A percentile compares a stretch with the other conserved stretches of the same genome.
These are phyloP conservation scores for Chaetomium cochliodes DNA, from an alignment of 495 filamentous ascomycete species.

Conservation along the genomic window DNA sequence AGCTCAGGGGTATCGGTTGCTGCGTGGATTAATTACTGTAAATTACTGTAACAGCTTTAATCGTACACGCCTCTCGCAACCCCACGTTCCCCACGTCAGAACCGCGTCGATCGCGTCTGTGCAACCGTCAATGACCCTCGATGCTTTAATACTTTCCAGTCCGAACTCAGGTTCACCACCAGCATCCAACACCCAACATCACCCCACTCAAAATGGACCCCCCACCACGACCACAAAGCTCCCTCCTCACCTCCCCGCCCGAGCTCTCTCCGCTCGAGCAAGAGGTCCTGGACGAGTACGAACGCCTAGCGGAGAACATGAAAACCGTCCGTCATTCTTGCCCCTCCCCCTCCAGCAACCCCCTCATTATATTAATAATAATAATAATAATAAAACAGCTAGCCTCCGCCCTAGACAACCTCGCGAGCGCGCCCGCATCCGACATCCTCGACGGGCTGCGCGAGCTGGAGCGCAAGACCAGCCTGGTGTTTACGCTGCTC, in stretches of 20 bases:
- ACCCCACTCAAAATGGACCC: constrained; percentile 33
- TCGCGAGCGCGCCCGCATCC: constrained; percentile 63
- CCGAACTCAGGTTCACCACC: neutral
- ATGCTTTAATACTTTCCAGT: neutral
- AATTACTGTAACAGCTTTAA: neutral
- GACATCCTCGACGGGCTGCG: constrained; percentile 81
- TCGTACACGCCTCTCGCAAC: neutral
- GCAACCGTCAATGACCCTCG: neutral
- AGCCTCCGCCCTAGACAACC: constrained; percentile 53
- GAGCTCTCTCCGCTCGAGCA: constrained; percentile 80
- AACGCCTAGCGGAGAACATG: constrained; percentile 82
- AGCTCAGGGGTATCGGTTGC: neutral
- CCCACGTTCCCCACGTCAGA: neutral
- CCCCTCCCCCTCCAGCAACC: constrained; percentile 23
- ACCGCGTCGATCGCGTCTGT: neutral
- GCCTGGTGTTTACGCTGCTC: constrained; percentile 86
- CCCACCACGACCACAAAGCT: constrained; percentile 21
- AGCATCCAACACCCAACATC: neutral
- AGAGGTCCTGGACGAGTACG: constrained; percentile 91
- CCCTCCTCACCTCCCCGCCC: constrained; percentile 40
- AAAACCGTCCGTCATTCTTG: constrained; percentile 66
- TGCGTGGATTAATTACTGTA: neutral
- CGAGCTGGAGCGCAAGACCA: constrained; percentile 88
- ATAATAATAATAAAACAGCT: too few species aligned
- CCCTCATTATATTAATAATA: too few species aligned